These are phyloP conservation scores for Desmodesmus armatus DNA, from an alignment of 139 green algal genomes.

Conservation along the genomic window DNA sequence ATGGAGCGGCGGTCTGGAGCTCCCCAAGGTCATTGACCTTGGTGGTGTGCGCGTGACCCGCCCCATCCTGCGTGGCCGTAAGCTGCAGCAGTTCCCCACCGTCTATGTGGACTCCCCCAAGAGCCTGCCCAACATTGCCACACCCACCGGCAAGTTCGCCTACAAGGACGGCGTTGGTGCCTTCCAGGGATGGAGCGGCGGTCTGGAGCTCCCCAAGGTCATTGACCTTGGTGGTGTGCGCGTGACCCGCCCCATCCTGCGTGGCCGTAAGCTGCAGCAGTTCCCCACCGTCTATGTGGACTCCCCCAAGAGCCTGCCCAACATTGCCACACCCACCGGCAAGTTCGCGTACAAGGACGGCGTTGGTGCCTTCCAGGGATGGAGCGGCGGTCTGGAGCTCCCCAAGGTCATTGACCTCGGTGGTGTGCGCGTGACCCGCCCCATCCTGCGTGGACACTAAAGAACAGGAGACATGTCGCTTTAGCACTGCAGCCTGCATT, in stretches of 20 bases:
- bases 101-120: not conserved
- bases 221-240: not conserved
- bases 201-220: slow-evolving; percentile 21
- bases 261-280: slow-evolving; percentile 8
- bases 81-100: slow-evolving; percentile 1
- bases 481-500: too few species aligned
- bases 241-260: not conserved
- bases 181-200: slow-evolving; percentile 36
- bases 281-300: not conserved
- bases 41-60: slow-evolving; percentile 17
- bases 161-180: slow-evolving; percentile 39
- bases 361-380: slow-evolving; percentile 30
- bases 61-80: slow-evolving; percentile 20
- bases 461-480: too few species aligned
- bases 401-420: slow-evolving; percentile 36
- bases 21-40: slow-evolving; percentile 34
- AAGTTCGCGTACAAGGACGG: slow-evolving; percentile 40
- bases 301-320: slow-evolving; percentile 25
- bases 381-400: slow-evolving; percentile 38
- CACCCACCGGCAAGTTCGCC: slow-evolving; percentile 20
- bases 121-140: not conserved
- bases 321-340: slow-evolving; percentile 19
- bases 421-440: slow-evolving; percentile 9
- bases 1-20: slow-evolving; percentile 41
- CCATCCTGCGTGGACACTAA: slow-evolving; percentile 8